A percentile compares a stretch with the other conserved stretches of the same genome.
Evolutionary conservation across 176 grass and related monocot species (phyloP).

Genomic region (Raddia distichophylla): DNA sequence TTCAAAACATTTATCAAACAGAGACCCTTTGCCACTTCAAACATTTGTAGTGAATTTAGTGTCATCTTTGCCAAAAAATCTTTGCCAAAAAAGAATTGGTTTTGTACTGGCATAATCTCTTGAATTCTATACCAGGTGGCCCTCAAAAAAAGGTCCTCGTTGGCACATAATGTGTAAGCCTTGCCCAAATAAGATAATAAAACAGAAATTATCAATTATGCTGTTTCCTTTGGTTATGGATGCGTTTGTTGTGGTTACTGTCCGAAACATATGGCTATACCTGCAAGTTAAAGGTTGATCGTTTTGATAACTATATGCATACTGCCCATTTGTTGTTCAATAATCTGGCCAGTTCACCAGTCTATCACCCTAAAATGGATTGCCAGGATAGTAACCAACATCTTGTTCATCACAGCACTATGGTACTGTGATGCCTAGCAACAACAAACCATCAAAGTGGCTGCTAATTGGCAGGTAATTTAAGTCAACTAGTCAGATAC

Average conservation of each 20-base stretch:
- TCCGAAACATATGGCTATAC: constrained; percentile 13
- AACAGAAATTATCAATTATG: neutral
- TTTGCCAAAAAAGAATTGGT: constrained; percentile 11
- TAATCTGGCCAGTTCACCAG: neutral
- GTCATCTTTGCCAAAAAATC: no score
- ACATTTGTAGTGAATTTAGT: neutral
- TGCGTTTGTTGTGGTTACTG: neutral
- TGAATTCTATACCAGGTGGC: neutral
- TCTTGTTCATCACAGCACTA: neutral
- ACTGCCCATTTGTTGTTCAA: neutral
- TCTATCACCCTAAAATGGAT: constrained; percentile 13
- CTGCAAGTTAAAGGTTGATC: constrained; percentile 7
- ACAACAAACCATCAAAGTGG: neutral
- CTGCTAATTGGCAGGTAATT: neutral
- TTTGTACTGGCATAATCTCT: neutral
- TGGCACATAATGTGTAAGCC: neutral
- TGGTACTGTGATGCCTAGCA: neutral
- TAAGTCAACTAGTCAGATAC: neutral
- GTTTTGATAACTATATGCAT: neutral
- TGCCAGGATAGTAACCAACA: neutral
- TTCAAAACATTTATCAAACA: neutral
- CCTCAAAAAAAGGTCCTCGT: neutral
- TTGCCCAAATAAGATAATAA: constrained; percentile 15
- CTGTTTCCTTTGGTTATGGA: neutral
- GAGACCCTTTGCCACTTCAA: constrained; percentile 10